phyloP scores from a whole-genome alignment of 2,329 filamentous ascomycete genomes.

The Cladosporium sp. region DNA sequence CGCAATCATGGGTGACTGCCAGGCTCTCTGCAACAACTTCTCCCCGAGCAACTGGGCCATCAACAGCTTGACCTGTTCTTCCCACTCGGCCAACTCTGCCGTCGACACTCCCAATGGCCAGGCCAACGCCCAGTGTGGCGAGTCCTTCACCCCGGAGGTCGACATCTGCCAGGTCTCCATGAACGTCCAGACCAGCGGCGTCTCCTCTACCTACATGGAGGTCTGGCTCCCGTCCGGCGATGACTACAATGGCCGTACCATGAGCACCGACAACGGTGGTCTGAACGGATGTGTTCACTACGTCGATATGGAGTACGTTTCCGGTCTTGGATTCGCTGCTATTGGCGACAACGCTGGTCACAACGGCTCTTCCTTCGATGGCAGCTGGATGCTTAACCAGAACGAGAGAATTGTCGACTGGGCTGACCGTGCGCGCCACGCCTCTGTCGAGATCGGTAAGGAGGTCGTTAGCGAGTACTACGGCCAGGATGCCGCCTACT shows the following conservation, averaged over 20 bases:
- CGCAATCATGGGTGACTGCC: conserved; percentile 10
- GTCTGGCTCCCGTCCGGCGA: conserved; percentile 40
- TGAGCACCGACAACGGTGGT: conserved; percentile 33
- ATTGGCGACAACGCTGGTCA: conserved; percentile 33
- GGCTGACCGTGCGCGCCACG: conserved; percentile 30
- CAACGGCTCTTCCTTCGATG: conserved; percentile 29
- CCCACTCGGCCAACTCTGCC: neutral
- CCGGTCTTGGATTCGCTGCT: conserved; percentile 29
- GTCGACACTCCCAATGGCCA: conserved; percentile 11
- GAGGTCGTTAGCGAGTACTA: conserved; percentile 35
- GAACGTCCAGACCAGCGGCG: conserved; percentile 36
- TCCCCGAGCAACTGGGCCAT: conserved; percentile 12
- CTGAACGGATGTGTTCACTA: conserved; percentile 31
- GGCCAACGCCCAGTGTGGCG: conserved; percentile 19
- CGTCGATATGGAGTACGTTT: conserved; percentile 30
- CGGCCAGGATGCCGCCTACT: conserved; percentile 33
- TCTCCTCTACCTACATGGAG: conserved; percentile 41
- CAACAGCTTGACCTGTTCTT: conserved; percentile 1
- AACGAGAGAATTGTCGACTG: conserved; percentile 30
- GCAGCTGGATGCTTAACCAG: conserved; percentile 25
- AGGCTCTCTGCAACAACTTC: conserved; percentile 12
- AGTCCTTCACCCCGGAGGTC: conserved; percentile 22
- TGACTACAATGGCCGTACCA: conserved; percentile 30
- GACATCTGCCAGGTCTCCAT: conserved; percentile 40
- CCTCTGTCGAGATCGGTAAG: conserved; percentile 30